A percentile compares a stretch with the other conserved stretches of the same genome.
These are phyloP conservation scores for Trypanosoma theileri DNA, from an alignment of 208 protist species.

Conservation along the genomic window DNA sequence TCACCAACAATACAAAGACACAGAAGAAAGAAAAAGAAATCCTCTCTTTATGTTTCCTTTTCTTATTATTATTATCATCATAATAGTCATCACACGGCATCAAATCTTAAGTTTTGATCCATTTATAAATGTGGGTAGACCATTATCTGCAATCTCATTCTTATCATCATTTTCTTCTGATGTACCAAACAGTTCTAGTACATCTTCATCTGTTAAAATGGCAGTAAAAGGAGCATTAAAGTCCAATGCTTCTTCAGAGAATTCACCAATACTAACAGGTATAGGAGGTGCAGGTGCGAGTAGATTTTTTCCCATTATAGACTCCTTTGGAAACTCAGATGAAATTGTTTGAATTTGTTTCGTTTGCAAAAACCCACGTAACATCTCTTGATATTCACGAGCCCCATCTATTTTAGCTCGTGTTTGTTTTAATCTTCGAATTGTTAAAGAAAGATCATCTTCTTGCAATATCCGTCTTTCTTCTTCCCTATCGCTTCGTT, in stretches of 20 bases:
- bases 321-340: constrained; percentile 10
- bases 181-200: constrained; percentile 69
- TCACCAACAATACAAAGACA: neutral
- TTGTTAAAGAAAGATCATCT: constrained; percentile 10
- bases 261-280: constrained; percentile 23
- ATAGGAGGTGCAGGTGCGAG: constrained; percentile 20
- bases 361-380: constrained; percentile 16
- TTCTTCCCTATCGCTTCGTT: neutral
- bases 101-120: constrained; percentile 13
- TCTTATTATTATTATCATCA: neutral
- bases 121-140: neutral
- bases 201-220: constrained; percentile 68
- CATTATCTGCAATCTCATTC: neutral
- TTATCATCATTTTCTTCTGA: constrained; percentile 6
- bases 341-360: neutral
- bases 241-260: constrained; percentile 13
- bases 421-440: constrained; percentile 32
- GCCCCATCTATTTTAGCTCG: constrained; percentile 26
- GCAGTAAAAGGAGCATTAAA: constrained; percentile 20
- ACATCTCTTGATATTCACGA: constrained; percentile 6
- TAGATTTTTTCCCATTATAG: constrained; percentile 9
- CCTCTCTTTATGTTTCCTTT: neutral
- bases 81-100: neutral
- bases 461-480: neutral
- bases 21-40: constrained; percentile 14